A percentile compares a stretch with the other conserved stretches of the same genome.
phyloP scores from a whole-genome alignment of 1,284 basidiomycete genomes.

The Puccinia horiana region DNA sequence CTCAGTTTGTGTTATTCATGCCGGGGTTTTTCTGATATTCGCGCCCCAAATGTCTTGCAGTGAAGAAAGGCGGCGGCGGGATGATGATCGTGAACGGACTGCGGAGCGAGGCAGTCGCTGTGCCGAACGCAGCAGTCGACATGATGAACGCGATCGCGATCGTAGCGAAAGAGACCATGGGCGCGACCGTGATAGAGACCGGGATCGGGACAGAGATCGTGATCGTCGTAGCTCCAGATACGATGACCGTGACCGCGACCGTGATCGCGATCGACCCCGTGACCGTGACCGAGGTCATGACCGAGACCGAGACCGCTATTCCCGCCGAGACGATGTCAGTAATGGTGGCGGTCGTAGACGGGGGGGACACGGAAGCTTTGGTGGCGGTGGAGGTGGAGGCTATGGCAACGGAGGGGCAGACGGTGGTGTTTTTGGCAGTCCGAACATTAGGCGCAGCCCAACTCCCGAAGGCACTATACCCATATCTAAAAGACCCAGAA shows the following conservation, averaged over 20 bases:
- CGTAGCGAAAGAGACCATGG: conserved; percentile 62
- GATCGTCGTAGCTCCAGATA: conserved; percentile 55
- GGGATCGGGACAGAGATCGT: conserved; percentile 54
- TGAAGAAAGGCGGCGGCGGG: conserved; percentile 40
- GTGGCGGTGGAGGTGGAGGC: conserved; percentile 52
- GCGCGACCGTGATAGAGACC: conserved; percentile 59
- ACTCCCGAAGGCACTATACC: conserved; percentile 83
- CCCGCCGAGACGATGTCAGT: conserved; percentile 56
- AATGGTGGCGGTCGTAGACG: conserved; percentile 61
- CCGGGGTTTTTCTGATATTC: background rate
- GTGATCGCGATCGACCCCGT: conserved; percentile 59
- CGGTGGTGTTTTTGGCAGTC: conserved; percentile 62
- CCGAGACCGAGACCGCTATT: conserved; percentile 51
- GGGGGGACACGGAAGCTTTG: conserved; percentile 52
- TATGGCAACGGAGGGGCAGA: conserved; percentile 57
- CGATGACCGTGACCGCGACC: conserved; percentile 55
- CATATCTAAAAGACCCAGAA: conserved; percentile 79
- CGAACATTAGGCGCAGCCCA: conserved; percentile 77
- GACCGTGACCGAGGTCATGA: conserved; percentile 52
- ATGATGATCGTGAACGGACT: conserved; percentile 30
- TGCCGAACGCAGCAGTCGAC: conserved; percentile 45
- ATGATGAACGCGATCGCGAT: conserved; percentile 56
- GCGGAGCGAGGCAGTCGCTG: conserved; percentile 62
- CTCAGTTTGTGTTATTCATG: background rate
- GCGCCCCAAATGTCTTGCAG: background rate